Evolutionary conservation across 2,329 filamentous ascomycete genomes (phyloP).

Genomic region (Fusarium nanum): DNA sequence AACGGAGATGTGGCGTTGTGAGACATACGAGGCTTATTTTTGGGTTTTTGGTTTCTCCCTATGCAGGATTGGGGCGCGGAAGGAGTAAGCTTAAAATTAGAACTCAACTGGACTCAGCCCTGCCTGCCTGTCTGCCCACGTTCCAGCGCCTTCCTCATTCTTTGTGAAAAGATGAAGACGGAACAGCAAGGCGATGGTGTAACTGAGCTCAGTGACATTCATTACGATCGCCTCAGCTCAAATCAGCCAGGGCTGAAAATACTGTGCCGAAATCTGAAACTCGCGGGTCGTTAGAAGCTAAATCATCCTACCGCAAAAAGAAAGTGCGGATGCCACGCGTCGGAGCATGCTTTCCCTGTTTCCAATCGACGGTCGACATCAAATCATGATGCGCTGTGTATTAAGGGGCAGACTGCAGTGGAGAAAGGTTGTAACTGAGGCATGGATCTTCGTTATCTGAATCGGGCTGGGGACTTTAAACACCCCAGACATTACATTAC

Average conservation of each 20-base stretch:
- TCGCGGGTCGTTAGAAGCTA: constrained; percentile 8
- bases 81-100: constrained; percentile 9
- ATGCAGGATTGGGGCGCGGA: constrained; percentile 2
- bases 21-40: background rate
- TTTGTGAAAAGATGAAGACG: background rate
- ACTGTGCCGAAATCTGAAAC: constrained; percentile 11
- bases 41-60: background rate
- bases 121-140: background rate
- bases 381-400: constrained; percentile 22
- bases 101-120: background rate
- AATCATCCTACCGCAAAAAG: constrained; percentile 11
- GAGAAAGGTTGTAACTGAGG: constrained; percentile 9
- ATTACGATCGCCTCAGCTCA: constrained; percentile 17
- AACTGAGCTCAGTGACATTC: background rate
- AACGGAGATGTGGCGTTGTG: background rate
- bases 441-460: constrained; percentile 3
- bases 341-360: constrained; percentile 12
- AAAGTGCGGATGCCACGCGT: constrained; percentile 16
- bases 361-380: constrained; percentile 9
- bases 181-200: background rate
- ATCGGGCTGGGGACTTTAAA: constrained; percentile 1
- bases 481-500: background rate
- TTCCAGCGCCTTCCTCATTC: background rate
- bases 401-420: constrained; percentile 32
- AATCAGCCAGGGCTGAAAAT: background rate